These are phyloP conservation scores for Tricholomella constricta DNA, from an alignment of 768 basidiomycete species.

Conservation along the genomic window DNA sequence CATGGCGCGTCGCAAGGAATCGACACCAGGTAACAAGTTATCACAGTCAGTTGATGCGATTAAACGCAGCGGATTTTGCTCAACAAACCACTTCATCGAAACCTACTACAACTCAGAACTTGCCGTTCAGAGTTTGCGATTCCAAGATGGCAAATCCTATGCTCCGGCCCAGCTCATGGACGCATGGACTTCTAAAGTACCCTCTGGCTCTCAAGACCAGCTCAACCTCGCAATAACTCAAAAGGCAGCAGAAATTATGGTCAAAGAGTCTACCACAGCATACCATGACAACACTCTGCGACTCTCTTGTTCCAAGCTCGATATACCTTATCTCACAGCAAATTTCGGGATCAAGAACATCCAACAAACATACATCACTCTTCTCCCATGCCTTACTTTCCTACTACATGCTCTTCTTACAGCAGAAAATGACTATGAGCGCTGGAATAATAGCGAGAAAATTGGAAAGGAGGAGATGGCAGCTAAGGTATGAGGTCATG, in stretches of 20 bases:
- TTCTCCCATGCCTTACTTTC: not conserved
- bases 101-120: not conserved
- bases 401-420: not conserved
- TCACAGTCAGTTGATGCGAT: not conserved
- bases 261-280: not conserved
- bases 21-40: not conserved
- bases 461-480: conserved; percentile 3
- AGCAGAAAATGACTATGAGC: not conserved
- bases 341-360: not conserved
- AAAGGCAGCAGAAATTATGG: conserved; percentile 1
- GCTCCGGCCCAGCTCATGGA: conserved; percentile 1
- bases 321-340: not conserved
- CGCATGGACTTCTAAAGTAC: not conserved
- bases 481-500: not conserved
- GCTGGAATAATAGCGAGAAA: not conserved
- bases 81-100: not conserved
- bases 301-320: not conserved
- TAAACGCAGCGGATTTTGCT: not conserved
- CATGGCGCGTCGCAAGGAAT: not conserved
- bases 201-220: not conserved
- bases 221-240: not conserved
- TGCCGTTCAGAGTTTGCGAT: not conserved
- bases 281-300: not conserved
- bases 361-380: not conserved
- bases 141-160: not conserved